Evolutionary conservation across 2,329 filamentous ascomycete species (phyloP).

Genomic region (Pseudocercospora pini-densiflorae): DNA sequence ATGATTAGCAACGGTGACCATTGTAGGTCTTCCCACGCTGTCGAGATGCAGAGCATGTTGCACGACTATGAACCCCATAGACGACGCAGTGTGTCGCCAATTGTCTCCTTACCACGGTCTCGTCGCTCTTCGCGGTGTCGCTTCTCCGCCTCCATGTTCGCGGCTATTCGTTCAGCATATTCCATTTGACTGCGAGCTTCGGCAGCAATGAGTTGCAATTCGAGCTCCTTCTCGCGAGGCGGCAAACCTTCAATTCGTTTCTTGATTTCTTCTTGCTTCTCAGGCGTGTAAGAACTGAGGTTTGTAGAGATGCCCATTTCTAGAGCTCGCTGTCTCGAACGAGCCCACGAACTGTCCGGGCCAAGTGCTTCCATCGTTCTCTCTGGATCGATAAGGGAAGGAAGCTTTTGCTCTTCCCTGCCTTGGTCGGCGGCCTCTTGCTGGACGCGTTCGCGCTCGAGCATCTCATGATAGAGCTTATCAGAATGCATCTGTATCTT

Average conservation of each 20-base stretch:
- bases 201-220: constrained; percentile 67
- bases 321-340: constrained; percentile 31
- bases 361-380: constrained; percentile 36
- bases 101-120: constrained; percentile 56
- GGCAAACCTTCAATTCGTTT: constrained; percentile 40
- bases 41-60: not conserved
- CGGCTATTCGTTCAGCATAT: constrained; percentile 61
- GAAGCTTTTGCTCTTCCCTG: constrained; percentile 60
- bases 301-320: constrained; percentile 49
- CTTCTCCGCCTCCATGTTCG: constrained; percentile 61
- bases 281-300: constrained; percentile 57
- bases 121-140: constrained; percentile 60
- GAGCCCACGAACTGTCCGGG: constrained; percentile 37
- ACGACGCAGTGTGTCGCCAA: constrained; percentile 47
- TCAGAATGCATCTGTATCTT: constrained; percentile 95
- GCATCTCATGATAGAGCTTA: constrained; percentile 83
- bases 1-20: not conserved
- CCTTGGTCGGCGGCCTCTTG: constrained; percentile 67
- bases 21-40: not conserved
- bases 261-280: constrained; percentile 62
- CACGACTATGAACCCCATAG: constrained; percentile 30
- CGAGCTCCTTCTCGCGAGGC: constrained; percentile 53
- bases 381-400: constrained; percentile 55
- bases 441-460: constrained; percentile 77
- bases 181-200: constrained; percentile 66